Conservation (phyloP, 2,329 filamentous ascomycete genomes). For the Penicillium sp. region DNA sequence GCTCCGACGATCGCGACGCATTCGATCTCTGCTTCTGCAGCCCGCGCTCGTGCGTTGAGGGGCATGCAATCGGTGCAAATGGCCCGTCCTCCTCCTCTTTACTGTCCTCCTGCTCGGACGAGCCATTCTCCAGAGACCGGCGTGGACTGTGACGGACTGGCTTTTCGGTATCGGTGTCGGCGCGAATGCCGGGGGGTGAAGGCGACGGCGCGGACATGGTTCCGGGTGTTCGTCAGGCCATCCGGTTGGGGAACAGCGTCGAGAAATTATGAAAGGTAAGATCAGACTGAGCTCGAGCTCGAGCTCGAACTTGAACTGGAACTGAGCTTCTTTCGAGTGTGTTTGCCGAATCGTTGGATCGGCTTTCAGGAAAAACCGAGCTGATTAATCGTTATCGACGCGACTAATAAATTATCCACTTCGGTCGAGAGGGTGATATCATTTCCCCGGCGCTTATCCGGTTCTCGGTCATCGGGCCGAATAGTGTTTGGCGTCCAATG, state of each 20-base stretch:
- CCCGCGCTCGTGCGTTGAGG: constrained; percentile 11
- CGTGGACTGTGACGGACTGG: not conserved
- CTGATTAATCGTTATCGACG: constrained; percentile 20
- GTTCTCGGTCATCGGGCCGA: not conserved
- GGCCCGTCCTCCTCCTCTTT: constrained; percentile 10
- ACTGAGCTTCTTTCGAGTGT: not conserved
- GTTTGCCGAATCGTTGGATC: not conserved
- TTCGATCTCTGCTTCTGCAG: constrained; percentile 23
- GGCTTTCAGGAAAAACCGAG: constrained; percentile 5
- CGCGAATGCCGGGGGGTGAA: constrained; percentile 8
- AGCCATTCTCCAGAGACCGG: constrained; percentile 5
- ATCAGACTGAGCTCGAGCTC: not conserved
- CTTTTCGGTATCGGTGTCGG: constrained; percentile 6
- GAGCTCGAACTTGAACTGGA: not conserved
- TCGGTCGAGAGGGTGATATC: not conserved
- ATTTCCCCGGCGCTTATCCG: not conserved
- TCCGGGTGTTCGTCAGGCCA: not conserved
- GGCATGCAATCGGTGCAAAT: constrained; percentile 24
- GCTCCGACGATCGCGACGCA: constrained; percentile 30
- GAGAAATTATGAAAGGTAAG: too few relatives aligned
- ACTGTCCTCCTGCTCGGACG: constrained; percentile 9
- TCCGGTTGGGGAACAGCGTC: not conserved
- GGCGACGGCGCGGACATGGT: not conserved
- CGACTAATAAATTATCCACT: not conserved
- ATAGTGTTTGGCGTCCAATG: too few relatives aligned